Base-by-base conservation (phyloP, 2,329 filamentous ascomycete genomes). In the Diaporthe ilicicola region DNA sequence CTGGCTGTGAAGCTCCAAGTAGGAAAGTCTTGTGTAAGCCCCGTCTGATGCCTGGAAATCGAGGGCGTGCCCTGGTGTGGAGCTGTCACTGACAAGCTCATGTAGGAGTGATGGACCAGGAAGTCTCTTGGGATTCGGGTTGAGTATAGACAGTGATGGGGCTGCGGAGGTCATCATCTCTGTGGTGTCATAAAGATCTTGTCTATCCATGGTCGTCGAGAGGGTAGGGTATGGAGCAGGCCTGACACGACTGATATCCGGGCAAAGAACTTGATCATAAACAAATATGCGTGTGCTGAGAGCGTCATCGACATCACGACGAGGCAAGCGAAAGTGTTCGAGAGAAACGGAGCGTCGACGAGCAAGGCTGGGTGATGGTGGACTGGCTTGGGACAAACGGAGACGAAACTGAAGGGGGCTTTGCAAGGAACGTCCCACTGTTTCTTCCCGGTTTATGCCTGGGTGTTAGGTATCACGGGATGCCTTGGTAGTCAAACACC, bases 11-110 rank as follows among this genome's bases (percentile, higher is more conserved):
- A 96, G 82, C 51, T 90, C 81, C 12, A 78, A 69, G 77, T 95
- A 97, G 0, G 90, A 89, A 53, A 93, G 78, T 1, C 77, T 81
- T 12, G 79, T 81, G 34, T 81, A 82, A 34, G 76, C 77, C 34
- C 84, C 86, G 74, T 87, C 82, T 54, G 83, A 75, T 70, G 84
- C 81, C 37, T 89, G 83, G 77, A 90, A 93, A 70, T 94, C 91
- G 73, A 95, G 86, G 9, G 93, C 92, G 50, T 81, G 75, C 55
- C 80, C 75, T 29, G 76, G 72, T n/a, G 79, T 72, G 44, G 76
- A 71, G 24, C 81, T 75, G 32, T 79, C 74, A 69, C 76, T 76
- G 61, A 96, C 88, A 9, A 97, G 85, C 12, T 92, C 80, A 78
- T 89, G 86, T 46, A 89, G 79, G 55, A 88, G 79, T 13, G 71